Conservation (phyloP, 1,284 basidiomycete genomes). For the Malassezia pachydermatis region DNA sequence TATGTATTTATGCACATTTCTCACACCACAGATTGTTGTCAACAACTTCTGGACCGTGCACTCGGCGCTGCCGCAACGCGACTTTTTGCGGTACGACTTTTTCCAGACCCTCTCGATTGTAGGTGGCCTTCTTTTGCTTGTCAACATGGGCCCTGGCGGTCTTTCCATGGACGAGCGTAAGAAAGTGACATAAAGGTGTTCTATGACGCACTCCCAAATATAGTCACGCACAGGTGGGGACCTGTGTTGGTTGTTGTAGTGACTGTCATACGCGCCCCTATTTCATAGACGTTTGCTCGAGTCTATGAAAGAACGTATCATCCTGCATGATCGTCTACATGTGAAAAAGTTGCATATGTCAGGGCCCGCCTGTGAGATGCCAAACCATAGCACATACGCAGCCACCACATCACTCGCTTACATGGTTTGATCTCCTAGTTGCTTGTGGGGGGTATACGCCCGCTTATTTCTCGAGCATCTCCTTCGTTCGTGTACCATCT, state of each 20-base stretch:
- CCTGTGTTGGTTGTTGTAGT: too few species aligned
- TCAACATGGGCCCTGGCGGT: slow-evolving; percentile 95
- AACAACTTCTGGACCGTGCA: slow-evolving; percentile 99
- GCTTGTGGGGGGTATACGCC: too few species aligned
- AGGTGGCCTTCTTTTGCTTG: slow-evolving; percentile 87
- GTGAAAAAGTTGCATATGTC: too few species aligned
- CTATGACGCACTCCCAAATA: too few species aligned
- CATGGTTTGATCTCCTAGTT: too few species aligned
- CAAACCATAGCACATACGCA: not conserved
- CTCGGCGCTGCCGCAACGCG: slow-evolving; percentile 75
- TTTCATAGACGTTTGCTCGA: too few species aligned
- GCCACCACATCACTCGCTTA: too few species aligned
- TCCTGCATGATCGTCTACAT: too few species aligned
- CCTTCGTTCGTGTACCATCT: slow-evolving; percentile 24
- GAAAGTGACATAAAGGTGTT: slow-evolving; percentile 59
- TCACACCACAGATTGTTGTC: slow-evolving; percentile 57
- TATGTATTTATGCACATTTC: slow-evolving; percentile 17
- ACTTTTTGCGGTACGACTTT: slow-evolving; percentile 66
- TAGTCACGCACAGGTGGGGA: too few species aligned
- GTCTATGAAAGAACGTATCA: too few species aligned
- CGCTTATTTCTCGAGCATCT: too few species aligned
- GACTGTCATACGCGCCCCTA: too few species aligned
- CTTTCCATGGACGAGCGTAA: slow-evolving; percentile 98
- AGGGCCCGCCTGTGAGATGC: not conserved
- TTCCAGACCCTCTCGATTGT: slow-evolving; percentile 66